phyloP scores from a whole-genome alignment of 495 filamentous ascomycete genomes.

The Hypoxylon fuscum region DNA sequence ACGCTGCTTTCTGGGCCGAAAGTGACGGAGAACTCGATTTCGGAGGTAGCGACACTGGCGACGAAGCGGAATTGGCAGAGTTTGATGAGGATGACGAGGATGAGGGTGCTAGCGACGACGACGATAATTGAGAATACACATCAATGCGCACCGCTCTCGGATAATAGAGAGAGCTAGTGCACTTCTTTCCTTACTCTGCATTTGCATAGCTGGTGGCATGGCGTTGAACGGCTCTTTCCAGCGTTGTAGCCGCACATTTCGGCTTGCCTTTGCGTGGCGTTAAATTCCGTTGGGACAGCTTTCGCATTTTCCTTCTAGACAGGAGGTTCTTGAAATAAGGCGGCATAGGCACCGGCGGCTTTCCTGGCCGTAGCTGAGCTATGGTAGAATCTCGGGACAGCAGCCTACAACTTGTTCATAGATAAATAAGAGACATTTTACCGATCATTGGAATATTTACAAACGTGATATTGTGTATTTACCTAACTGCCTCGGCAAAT shows the following conservation, averaged over 20 bases:
- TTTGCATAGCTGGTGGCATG: slow-evolving; percentile 47
- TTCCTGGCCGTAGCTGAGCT: slow-evolving; percentile 2
- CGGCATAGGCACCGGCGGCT: slow-evolving; percentile 1
- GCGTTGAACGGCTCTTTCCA: slow-evolving; percentile 27
- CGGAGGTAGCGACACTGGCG: slow-evolving; percentile 72
- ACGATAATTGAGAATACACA: slow-evolving; percentile 47
- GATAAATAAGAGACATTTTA: background rate
- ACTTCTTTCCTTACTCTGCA: slow-evolving; percentile 25
- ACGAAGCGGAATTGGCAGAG: slow-evolving; percentile 65
- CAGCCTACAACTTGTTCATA: slow-evolving; percentile 12
- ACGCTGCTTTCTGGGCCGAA: slow-evolving; percentile 85
- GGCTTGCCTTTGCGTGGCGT: slow-evolving; percentile 5
- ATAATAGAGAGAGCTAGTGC: slow-evolving; percentile 26
- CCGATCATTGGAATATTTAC: background rate
- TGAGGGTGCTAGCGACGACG: slow-evolving; percentile 52
- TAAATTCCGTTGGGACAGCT: slow-evolving; percentile 7
- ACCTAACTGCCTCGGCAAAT: no score
- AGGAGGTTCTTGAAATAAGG: slow-evolving; percentile 5
- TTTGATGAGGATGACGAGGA: slow-evolving; percentile 65
- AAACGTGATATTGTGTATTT: no score
- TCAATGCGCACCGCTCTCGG: slow-evolving; percentile 15
- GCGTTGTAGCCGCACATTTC: background rate
- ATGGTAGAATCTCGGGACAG: no score
- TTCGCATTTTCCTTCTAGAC: slow-evolving; percentile 33
- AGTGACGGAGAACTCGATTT: slow-evolving; percentile 84